Conservation (phyloP, 2,329 filamentous ascomycete genomes). For the Ceratocystis alfenasii region DNA sequence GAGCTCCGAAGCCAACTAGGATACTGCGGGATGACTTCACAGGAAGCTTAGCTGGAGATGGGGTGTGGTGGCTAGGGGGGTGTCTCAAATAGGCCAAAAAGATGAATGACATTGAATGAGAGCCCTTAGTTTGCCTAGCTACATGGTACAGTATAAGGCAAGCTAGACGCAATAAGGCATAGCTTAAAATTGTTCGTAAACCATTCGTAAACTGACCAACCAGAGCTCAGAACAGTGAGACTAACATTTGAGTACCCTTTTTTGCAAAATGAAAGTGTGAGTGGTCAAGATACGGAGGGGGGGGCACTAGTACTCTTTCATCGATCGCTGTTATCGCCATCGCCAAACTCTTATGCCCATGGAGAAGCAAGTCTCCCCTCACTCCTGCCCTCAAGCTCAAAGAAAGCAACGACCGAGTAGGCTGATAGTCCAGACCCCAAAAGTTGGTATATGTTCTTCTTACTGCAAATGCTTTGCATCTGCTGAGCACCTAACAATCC, state of each 20-base stretch:
- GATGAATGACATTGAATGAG: not conserved
- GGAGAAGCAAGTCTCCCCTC: not conserved
- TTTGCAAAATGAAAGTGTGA: not conserved
- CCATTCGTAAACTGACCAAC: too few species aligned
- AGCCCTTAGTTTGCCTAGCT: not conserved
- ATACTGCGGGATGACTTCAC: not conserved
- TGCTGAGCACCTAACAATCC: too few species aligned
- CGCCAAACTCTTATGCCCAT: too few species aligned
- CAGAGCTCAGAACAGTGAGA: too few species aligned
- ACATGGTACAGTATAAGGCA: not conserved
- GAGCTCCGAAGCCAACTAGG: not conserved
- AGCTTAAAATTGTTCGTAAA: not conserved
- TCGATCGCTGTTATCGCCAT: not conserved
- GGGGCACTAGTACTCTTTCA: not conserved
- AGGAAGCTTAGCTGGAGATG: not conserved
- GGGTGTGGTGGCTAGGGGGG: not conserved
- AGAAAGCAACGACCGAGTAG: too few species aligned
- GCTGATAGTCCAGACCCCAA: too few species aligned
- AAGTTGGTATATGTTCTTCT: too few species aligned
- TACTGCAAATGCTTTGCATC: too few species aligned
- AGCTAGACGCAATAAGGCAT: not conserved
- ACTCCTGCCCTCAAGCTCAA: not conserved
- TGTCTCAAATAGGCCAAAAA: not conserved
- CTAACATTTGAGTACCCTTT: too few species aligned
- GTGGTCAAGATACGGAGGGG: not conserved